Base-by-base conservation (phyloP, 768 basidiomycete genomes). In the Hydnum rufescens region DNA sequence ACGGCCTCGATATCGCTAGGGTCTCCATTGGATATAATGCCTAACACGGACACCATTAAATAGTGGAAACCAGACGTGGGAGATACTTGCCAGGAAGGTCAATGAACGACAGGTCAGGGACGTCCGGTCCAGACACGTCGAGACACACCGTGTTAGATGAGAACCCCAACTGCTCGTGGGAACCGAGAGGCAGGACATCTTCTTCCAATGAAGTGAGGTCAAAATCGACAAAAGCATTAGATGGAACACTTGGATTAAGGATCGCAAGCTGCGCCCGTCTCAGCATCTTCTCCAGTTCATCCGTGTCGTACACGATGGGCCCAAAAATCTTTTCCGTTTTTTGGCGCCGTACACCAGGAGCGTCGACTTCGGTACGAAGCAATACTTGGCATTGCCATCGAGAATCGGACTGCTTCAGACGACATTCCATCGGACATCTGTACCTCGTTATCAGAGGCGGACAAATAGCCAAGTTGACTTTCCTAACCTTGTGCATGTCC, bases 231-330 rank as follows among this genome's bases (percentile, higher is more conserved):
- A 57, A 62, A 5, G 42, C 31, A 5, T 18, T 30, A 4, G 29
- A 28, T 25, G 55, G 49, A 31, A 57, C 51, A 8, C 28, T 44
- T 5, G 59, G 59, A 42, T 61, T 59, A 19, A 80, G 64, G 23
- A 78, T 67, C 0, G 77, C 77, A 0, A 71, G 68, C 58, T 80
- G 78, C 0, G 79, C 78, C 2, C 78, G 67, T 25, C 76, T 70
- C 13, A 80, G 65, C 63, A 67, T 68, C 2, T 70, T 57, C 52
- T 79, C 78, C 4, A 82, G 71, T 0, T 64, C 57, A 1, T 39
- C 30, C 43, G 67, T 72, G 44, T 42, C 30, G 3, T 57, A 46
- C 30, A 78, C 61, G 2, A 57, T 26, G 0, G 60, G 56, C 0
- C 75, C 74, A 58, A 80, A 81, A 0, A 58, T 18, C n/a, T 61